These are phyloP conservation scores for Lactuca saligna DNA, from an alignment of 129 eudicot genomes.

Conservation along the genomic window DNA sequence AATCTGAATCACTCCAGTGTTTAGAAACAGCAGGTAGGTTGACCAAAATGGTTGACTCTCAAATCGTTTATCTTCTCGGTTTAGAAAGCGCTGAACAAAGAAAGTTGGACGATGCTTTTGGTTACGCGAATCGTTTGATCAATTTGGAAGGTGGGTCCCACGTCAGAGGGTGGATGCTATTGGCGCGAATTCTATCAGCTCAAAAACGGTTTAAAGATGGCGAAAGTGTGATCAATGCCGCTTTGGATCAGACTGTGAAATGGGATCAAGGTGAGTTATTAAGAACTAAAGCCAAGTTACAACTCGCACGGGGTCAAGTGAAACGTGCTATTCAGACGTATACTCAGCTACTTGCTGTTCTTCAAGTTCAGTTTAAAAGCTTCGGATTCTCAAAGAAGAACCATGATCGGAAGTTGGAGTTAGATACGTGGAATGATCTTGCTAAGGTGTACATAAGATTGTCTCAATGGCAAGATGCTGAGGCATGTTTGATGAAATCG, in stretches of 20 bases:
- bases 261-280: conserved; percentile 81
- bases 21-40: conserved; percentile 66
- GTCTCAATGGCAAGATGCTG: conserved; percentile 76
- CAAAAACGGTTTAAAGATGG: conserved; percentile 60
- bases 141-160: conserved; percentile 68
- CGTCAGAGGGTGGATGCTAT: conserved; percentile 58
- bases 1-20: conserved; percentile 60
- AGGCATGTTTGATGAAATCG: conserved; percentile 68
- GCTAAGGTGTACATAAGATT: conserved; percentile 59
- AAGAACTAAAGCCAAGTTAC: conserved; percentile 79
- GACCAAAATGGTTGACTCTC: conserved; percentile 53
- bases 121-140: conserved; percentile 48
- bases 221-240: conserved; percentile 63
- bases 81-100: conserved; percentile 85
- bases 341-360: conserved; percentile 67
- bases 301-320: conserved; percentile 70
- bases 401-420: conserved; percentile 42
- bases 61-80: conserved; percentile 53
- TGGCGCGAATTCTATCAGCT: conserved; percentile 73
- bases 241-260: conserved; percentile 78
- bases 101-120: conserved; percentile 70
- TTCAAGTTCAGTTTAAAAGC: conserved; percentile 56
- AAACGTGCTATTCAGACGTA: conserved; percentile 69
- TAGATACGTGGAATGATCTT: conserved; percentile 79
- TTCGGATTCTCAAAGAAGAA: conserved; percentile 36